Evolutionary conservation across 2,329 filamentous ascomycete genomes (phyloP), one percentile per base, ranked within the genome.

Genomic region (Paracoccidioides lutzii): DNA sequence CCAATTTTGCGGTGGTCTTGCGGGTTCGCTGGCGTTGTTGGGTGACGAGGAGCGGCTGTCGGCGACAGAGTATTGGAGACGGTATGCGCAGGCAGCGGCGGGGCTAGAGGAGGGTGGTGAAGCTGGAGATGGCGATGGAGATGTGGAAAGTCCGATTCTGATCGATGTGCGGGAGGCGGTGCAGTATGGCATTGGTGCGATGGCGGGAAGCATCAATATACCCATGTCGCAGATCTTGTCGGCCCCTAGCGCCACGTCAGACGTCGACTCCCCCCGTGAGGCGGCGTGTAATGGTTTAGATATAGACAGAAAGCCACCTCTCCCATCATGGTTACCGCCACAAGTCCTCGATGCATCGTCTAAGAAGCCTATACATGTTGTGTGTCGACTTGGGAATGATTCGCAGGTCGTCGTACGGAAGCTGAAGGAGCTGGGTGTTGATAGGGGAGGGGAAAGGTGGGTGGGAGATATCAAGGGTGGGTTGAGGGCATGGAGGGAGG

Each of bases 141-240:
- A 42, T 41, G 59, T 56, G 56, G 61, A 65, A 40, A 41, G 41
- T 2, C 81, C 85, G 54, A 65, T 88, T 0, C 71, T 96, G 2
- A 69, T 97, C 2, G 93, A 97, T 61, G 89, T 95, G 0, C 79
- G 93, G 2, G 89, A 95, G 62, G 82, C 82, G 63, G 87, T 89
- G 33, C 88, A 95, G 58, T 96, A 88, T 61, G 84, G 86, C 14
- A 83, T 97, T 46, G 90, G 85, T 60, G 83, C 78, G 58, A 76
- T 98, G 6, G 75, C 82, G 0, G 86, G 86, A 0, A 88, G 88
- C 32, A 72, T 94, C 52, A 96, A 76, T 53, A 66, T 76, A 22
- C 75, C 75, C 2, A 71, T 76, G 8, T 73, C 72, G 1, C 65
- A 60, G 2, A 73, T 76, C 30, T 56, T 75, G 32, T 66, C 67